Percentiles rank a stretch among this genome's conserved stretches.
Conservation (phyloP, 208 protist species). For the Crithidia expoeki region DNA sequence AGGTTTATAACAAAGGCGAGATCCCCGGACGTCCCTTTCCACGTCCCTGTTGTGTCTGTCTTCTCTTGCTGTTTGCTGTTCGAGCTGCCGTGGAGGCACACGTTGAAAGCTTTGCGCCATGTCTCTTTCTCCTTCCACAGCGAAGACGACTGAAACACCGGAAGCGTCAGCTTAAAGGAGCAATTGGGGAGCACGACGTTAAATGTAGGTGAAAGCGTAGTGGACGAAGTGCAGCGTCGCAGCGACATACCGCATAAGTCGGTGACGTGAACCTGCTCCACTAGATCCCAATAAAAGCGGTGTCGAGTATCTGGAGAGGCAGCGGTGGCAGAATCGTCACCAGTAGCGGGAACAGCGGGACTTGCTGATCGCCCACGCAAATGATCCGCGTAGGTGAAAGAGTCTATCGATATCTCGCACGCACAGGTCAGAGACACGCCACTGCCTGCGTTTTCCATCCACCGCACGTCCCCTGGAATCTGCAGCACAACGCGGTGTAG, state of each 20-base stretch:
- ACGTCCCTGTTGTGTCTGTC: background rate
- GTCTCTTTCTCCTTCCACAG: constrained; percentile 3
- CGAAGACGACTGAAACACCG: constrained; percentile 18
- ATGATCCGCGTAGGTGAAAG: background rate
- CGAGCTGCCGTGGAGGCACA: background rate
- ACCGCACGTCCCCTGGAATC: constrained; percentile 12
- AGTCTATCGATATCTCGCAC: background rate
- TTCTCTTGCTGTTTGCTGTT: background rate
- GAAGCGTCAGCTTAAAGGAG: constrained; percentile 2
- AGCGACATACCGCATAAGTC: background rate
- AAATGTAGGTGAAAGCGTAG: background rate
- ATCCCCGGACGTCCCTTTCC: constrained; percentile 11
- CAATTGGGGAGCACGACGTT: constrained; percentile 1
- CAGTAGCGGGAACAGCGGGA: background rate
- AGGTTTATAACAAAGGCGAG: constrained; percentile 14
- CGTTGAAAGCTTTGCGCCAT: constrained; percentile 18
- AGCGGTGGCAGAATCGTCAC: background rate
- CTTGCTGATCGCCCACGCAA: background rate
- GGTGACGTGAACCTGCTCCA: background rate
- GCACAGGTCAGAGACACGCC: background rate
- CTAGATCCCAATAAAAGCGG: background rate
- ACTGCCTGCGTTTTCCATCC: constrained; percentile 9
- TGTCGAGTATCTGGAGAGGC: background rate
- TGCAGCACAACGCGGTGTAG: constrained; percentile 17
- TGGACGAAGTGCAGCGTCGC: background rate